phyloP scores from a whole-genome alignment of 495 filamentous ascomycete species.

The Penicillium taxi region DNA sequence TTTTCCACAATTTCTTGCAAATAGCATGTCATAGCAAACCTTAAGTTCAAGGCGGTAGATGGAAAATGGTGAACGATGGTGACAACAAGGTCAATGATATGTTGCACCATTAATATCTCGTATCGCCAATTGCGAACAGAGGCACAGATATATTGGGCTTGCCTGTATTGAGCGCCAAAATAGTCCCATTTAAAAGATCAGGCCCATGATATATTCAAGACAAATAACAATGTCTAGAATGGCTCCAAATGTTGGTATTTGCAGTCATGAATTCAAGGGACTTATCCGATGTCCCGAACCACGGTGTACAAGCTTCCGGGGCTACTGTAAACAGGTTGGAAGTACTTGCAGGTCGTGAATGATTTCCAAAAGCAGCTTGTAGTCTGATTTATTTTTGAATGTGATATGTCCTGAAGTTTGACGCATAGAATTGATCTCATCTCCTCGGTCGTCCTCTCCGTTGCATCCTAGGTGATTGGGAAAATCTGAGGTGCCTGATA shows the following conservation, averaged over 20 bases:
- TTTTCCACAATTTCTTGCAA: neutral
- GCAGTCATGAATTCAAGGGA: slow-evolving; percentile 5
- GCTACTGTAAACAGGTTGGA: slow-evolving; percentile 2
- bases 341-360: neutral
- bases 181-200: slow-evolving; percentile 6
- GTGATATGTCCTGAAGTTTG: too few relatives aligned
- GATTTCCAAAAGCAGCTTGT: slow-evolving; percentile 3
- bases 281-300: slow-evolving; percentile 8
- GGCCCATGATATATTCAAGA: slow-evolving; percentile 7
- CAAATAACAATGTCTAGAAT: slow-evolving; percentile 5
- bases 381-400: too few relatives aligned
- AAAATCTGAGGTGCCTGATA: too few relatives aligned
- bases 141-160: slow-evolving; percentile 1
- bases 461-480: too few relatives aligned
- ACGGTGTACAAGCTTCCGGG: slow-evolving; percentile 6
- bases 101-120: slow-evolving; percentile 3
- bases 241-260: slow-evolving; percentile 5
- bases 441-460: too few relatives aligned
- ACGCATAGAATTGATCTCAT: too few relatives aligned
- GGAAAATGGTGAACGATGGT: slow-evolving; percentile 6
- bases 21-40: slow-evolving; percentile 1
- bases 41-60: slow-evolving; percentile 6
- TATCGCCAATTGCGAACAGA: slow-evolving; percentile 6
- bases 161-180: slow-evolving; percentile 6
- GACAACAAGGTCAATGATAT: slow-evolving; percentile 3